phyloP scores from a whole-genome alignment of 2,329 filamentous ascomycete genomes.

The Hymenoscyphus fraxineus region DNA sequence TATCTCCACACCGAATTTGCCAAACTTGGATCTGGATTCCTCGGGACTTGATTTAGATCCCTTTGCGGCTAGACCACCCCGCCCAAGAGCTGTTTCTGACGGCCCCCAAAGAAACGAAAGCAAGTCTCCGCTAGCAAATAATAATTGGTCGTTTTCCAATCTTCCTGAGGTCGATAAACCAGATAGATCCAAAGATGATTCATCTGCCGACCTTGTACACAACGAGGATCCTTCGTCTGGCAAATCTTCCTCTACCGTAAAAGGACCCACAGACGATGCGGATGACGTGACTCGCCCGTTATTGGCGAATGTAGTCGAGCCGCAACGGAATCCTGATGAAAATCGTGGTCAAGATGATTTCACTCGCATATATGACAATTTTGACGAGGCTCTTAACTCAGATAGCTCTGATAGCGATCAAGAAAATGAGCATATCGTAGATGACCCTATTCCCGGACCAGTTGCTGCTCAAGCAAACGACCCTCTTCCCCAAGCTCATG shows the following conservation, averaged over 20 bases:
- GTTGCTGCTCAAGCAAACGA: slow-evolving; percentile 22
- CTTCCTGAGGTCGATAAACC: slow-evolving; percentile 31
- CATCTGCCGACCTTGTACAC: not conserved
- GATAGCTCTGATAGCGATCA: slow-evolving; percentile 19
- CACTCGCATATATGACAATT: slow-evolving; percentile 16
- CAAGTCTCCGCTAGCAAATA: slow-evolving; percentile 53
- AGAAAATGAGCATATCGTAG: slow-evolving; percentile 17
- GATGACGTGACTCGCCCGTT: not conserved
- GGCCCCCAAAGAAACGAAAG: slow-evolving; percentile 45
- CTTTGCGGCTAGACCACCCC: slow-evolving; percentile 12
- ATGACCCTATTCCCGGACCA: slow-evolving; percentile 11
- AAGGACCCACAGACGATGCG: not conserved
- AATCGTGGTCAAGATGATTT: slow-evolving; percentile 23
- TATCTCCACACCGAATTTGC: no score
- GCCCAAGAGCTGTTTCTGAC: slow-evolving; percentile 55
- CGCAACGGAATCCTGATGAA: slow-evolving; percentile 15
- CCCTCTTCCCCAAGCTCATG: slow-evolving; percentile 19
- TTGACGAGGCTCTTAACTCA: slow-evolving; percentile 28
- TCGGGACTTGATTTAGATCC: not conserved
- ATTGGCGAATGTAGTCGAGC: not conserved
- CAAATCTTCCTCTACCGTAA: not conserved
- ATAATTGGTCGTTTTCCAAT: slow-evolving; percentile 56
- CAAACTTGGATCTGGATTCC: not conserved
- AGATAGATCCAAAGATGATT: not conserved
- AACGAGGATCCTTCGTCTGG: not conserved